A percentile compares a stretch with the other conserved stretches of the same genome.
Conservation (phyloP, 768 basidiomycete genomes). For the Hypholoma fasciculare region DNA sequence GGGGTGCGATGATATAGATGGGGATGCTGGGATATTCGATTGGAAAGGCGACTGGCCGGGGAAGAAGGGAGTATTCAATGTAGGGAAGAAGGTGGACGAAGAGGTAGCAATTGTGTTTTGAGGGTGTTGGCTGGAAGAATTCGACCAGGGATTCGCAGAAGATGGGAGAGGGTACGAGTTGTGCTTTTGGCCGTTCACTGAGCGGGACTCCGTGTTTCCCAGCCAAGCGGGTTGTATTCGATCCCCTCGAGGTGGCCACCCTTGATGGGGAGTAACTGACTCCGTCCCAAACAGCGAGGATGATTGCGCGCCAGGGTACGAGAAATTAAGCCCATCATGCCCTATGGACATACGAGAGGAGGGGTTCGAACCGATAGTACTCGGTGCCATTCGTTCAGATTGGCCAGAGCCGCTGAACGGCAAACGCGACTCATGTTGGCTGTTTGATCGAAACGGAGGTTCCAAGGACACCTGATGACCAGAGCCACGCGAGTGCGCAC, state of each 20-base stretch:
- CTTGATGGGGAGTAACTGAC: constrained; percentile 10
- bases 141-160: constrained; percentile 16
- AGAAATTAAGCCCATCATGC: constrained; percentile 17
- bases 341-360: constrained; percentile 19
- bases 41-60: constrained; percentile 38
- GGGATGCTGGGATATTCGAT: constrained; percentile 18
- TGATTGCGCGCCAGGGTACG: constrained; percentile 18
- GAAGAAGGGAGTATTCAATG: constrained; percentile 59
- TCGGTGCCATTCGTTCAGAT: constrained; percentile 17
- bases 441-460: constrained; percentile 23
- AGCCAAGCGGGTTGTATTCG: constrained; percentile 13
- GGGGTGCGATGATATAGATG: constrained; percentile 8
- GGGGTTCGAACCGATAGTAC: constrained; percentile 12
- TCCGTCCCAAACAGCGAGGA: constrained; percentile 19
- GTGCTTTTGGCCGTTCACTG: constrained; percentile 9
- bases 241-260: constrained; percentile 20
- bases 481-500: constrained; percentile 24
- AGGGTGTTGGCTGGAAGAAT: constrained; percentile 11
- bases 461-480: constrained; percentile 23
- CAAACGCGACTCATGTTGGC: constrained; percentile 24
- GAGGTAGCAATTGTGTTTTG: constrained; percentile 3
- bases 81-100: constrained; percentile 43
- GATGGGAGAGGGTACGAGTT: constrained; percentile 10
- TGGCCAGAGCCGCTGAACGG: constrained; percentile 17
- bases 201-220: neutral